Base-by-base conservation (phyloP, 2,329 filamentous ascomycete genomes). In the Hirsutella minnesotensis region DNA sequence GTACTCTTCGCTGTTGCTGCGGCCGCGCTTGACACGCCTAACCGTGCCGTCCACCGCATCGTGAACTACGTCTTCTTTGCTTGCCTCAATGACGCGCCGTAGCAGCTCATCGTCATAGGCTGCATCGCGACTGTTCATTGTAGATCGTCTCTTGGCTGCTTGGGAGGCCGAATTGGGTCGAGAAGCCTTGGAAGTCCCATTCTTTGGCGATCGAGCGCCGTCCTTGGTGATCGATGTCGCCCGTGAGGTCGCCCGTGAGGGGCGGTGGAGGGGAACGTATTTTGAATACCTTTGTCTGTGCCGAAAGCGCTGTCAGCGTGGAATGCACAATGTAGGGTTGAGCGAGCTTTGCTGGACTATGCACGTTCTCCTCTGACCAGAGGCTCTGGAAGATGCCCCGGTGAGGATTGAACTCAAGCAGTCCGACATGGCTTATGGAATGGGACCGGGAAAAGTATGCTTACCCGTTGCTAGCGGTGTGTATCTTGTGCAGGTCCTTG, bases 61-160 rank as follows among this genome's bases (percentile, higher is more conserved):
- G 10, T 69, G 68, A 12, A 68, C 63, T 39, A 74, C 79, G 36
- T 94, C 86, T 56, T 86, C 82, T 64, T 89, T 95, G 68, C 92
- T 98, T 47, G 94, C 89, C 61, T 96, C 90, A 53, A 98, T 88
- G 24, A 90, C 92, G 51, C 85, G 79, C 43, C 88, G 79, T 33
- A 98, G 63, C 55, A 89, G 81, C 53, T 94, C 89, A 63, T 98
- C 92, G 50, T 96, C 89, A 54, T 96, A 96, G 19, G 88, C 90
- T 35, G 90, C 89, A 60, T 88, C 84, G 48, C 90, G 80, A 60
- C 92, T 98, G 58, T 96, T 95, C 87, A 96, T 95, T 7, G 92
- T 98, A 18, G 88, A 95, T 22, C 92, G 78, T 46, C 92, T 79
- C 61, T 95, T 96, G 31, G 82, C 79, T 41, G 77, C 79, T 41